Conservation (phyloP, 441 rosid genomes). For the Bruguiera hainesii region DNA sequence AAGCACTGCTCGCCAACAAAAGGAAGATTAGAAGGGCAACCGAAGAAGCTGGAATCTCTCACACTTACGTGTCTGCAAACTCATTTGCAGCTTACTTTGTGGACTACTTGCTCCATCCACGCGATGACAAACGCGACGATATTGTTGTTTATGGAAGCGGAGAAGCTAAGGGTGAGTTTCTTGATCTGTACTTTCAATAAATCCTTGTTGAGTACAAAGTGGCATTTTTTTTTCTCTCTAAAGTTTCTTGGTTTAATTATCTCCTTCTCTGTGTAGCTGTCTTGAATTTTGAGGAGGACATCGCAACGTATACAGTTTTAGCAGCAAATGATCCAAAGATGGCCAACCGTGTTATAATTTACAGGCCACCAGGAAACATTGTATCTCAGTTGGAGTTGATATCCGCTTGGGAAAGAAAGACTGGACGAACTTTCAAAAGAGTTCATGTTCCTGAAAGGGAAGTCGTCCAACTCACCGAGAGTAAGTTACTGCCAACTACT, state of each 20-base stretch:
- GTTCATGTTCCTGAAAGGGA: constrained; percentile 30
- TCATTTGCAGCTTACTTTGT: constrained; percentile 34
- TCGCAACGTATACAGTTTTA: constrained; percentile 28
- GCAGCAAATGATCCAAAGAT: constrained; percentile 33
- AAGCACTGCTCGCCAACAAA: constrained; percentile 32
- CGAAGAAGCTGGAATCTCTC: constrained; percentile 33
- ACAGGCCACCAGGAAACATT: constrained; percentile 17
- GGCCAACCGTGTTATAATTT: constrained; percentile 24
- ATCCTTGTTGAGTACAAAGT: no score
- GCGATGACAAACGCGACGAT: constrained; percentile 8
- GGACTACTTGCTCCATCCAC: constrained; percentile 32
- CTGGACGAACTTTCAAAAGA: constrained; percentile 18
- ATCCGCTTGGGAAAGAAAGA: constrained; percentile 36
- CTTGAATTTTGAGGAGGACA: constrained; percentile 32
- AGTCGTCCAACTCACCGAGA: constrained; percentile 19
- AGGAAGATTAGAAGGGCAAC: constrained; percentile 38
- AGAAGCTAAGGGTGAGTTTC: constrained; percentile 22
- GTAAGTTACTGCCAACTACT: constrained; percentile 14
- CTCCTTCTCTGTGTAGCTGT: constrained; percentile 17
- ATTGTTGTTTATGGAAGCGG: constrained; percentile 29
- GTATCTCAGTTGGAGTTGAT: constrained; percentile 33
- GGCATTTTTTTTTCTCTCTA: not conserved
- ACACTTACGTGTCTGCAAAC: constrained; percentile 40
- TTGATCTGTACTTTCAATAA: no score
- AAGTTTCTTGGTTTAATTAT: not conserved